Evolutionary conservation across 164 flowering plant species (phyloP), one percentile per base, ranked within the genome.

Genomic region (Aristolochia fimbriata): DNA sequence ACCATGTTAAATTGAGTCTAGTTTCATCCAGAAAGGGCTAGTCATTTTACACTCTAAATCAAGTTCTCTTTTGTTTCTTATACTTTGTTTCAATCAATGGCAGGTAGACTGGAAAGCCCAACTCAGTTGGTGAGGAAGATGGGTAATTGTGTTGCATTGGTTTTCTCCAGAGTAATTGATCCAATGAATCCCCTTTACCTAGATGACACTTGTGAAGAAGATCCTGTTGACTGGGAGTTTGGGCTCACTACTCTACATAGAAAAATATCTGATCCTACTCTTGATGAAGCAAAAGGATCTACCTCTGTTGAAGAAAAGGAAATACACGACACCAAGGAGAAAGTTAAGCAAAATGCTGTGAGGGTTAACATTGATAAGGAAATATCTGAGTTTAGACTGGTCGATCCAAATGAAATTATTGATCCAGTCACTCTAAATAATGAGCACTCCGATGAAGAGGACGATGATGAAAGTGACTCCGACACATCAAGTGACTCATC

Each of bases 31-130:
- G 5, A 27, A n/a, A n/a, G n/a, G n/a, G n/a, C n/a, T n/a, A n/a
- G n/a, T n/a, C n/a, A n/a, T n/a, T n/a, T n/a, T n/a, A 37, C 7
- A 6, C 43, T 37, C 43, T 10, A 37, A 37, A 7, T 37, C 43
- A 37, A 6, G 43, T 1, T 37, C 51, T 58, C 1, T 49, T 61
- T 50, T 47, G 15, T 33, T 46, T 30, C 71, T 68, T 43, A 63
- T 63, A 15, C 50, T 27, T 52, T 59, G 51, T 63, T 41, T 16
- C 71, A 50, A 65, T 59, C 66, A 57, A 55, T 78, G 67, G 62
- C 92, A 90, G 97, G 85, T 78, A 82, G 97, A 73, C 75, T 94
- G 75, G 99, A 86, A 68, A 90, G 77, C 70, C 94, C 99, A 62
- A 54, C 66, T 33, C 67, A 77, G 68, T 65, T 86, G 62, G 68